Percentiles rank a stretch among this genome's conserved stretches.
Conservation (phyloP, 2,329 filamentous ascomycete species). For the Beauveria bassiana region DNA sequence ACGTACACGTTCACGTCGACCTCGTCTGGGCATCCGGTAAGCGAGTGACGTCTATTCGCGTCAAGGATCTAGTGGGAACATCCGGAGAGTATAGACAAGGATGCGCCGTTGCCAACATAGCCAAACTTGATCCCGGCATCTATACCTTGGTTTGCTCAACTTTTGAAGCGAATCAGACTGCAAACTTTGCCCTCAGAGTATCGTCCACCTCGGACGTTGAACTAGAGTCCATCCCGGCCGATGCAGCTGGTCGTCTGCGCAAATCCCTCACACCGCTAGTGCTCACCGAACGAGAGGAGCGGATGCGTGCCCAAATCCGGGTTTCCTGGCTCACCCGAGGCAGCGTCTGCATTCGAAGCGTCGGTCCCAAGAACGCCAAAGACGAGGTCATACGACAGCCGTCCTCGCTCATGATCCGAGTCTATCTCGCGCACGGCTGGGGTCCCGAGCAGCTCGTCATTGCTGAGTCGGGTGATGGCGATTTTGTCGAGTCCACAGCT, state of each 20-base stretch:
- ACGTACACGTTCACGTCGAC: conserved; percentile 76
- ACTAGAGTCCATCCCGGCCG: conserved; percentile 56
- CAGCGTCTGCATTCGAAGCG: conserved; percentile 25
- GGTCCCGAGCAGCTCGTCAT: conserved; percentile 60
- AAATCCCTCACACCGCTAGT: conserved; percentile 49
- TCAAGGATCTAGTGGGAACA: conserved; percentile 70
- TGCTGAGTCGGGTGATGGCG: conserved; percentile 60
- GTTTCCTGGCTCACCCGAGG: conserved; percentile 50
- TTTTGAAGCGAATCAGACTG: conserved; percentile 72
- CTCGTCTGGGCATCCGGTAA: conserved; percentile 70
- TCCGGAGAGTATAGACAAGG: conserved; percentile 85
- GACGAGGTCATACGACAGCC: conserved; percentile 14
- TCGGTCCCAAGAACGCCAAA: conserved; percentile 20
- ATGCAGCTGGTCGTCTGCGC: conserved; percentile 67
- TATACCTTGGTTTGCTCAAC: conserved; percentile 91
- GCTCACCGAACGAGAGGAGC: conserved; percentile 36
- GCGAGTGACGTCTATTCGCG: conserved; percentile 60
- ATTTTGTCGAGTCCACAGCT: conserved; percentile 60
- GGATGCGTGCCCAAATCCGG: conserved; percentile 31
- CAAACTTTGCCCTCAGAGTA: conserved; percentile 68
- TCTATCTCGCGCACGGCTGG: conserved; percentile 66
- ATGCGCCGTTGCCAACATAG: conserved; percentile 61
- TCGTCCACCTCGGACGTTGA: conserved; percentile 51
- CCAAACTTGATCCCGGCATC: conserved; percentile 55
- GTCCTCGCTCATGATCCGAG: conserved; percentile 52